Base-by-base conservation (phyloP, 495 filamentous ascomycete species). In the Neurospora sp. region DNA sequence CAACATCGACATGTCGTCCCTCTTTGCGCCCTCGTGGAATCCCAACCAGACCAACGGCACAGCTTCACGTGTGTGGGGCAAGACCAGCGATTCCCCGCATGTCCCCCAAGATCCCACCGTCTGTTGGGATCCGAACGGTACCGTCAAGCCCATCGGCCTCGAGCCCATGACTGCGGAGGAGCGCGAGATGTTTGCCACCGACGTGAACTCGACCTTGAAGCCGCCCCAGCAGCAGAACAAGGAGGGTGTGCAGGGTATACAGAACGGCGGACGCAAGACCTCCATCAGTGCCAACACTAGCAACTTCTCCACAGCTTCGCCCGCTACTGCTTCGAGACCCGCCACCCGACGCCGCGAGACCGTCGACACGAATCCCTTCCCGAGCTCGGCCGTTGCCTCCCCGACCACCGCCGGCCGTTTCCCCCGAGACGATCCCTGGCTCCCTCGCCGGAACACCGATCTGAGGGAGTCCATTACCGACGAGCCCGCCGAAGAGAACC, bases 191-290 rank as follows among this genome's bases (percentile, higher is more conserved):
- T 97, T 98, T 82, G 82, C 90, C 39, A 86, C 87, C 54, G 94
- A 95, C 69, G 93, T 99, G 76, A 99, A 98, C 80, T 98, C 96
- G 17, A 90, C 93, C 31, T 84, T 98, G 59, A 98, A 98, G 82
- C 92, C 92, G 17, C 93, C 92, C 8, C 88, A 89, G 54, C 54
- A 66, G 54, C 92, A 91, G 76, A 89, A 86, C 75, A 94, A 97
- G 78, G 93, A 96, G 66, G 88, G 43, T 10, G 54, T 66, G 3
- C 54, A 66, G 28, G 84, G 87, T 24, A 78, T 86, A 42, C 75
- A 74, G 37, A 86, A 87, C 79, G 54, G 54, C 3, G 88, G 88
- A 71, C 92, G 94, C 71, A 96, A 95, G 82, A 83, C 88, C 15
- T 97, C 93, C 1, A 79, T 97, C 34, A 93, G 92, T 8, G 88